Evolutionary conservation across 2,329 filamentous ascomycete species (phyloP).

Genomic region (Apiospora rasikravindrae): DNA sequence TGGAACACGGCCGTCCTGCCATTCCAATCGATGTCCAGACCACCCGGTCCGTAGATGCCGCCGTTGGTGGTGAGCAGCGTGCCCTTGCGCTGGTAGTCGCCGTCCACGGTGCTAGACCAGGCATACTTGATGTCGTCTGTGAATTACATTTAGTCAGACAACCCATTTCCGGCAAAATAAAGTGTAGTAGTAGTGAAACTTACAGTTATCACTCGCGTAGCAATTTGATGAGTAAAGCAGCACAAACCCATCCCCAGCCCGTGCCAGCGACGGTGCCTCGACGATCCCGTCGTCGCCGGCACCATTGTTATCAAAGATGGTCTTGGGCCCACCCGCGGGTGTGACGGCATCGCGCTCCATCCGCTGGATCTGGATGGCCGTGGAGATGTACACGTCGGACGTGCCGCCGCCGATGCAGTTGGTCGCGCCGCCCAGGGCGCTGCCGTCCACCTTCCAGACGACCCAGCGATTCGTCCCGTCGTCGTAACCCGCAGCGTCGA

Average conservation of each 20-base stretch:
- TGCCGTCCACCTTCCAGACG: constrained; percentile 40
- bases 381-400: constrained; percentile 33
- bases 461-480: constrained; percentile 39
- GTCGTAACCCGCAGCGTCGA: constrained; percentile 38
- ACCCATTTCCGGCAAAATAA: too few species aligned
- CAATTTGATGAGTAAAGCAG: constrained; percentile 41
- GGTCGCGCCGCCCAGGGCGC: constrained; percentile 37
- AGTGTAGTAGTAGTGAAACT: not conserved
- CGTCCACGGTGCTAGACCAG: constrained; percentile 37
- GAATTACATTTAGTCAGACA: not conserved
- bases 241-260: constrained; percentile 34
- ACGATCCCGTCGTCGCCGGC: constrained; percentile 36
- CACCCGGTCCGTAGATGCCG: constrained; percentile 38
- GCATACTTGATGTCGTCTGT: constrained; percentile 40
- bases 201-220: constrained; percentile 38
- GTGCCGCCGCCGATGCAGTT: constrained; percentile 35
- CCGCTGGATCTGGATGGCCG: constrained; percentile 38
- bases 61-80: constrained; percentile 34
- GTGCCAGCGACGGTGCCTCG: constrained; percentile 37
- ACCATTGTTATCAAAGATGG: constrained; percentile 38
- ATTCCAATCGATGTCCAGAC: constrained; percentile 39
- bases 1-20: constrained; percentile 36
- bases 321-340: constrained; percentile 30
- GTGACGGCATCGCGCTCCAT: constrained; percentile 37
- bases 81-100: constrained; percentile 35